These are phyloP conservation scores for Phytophthora uliginosa DNA, from an alignment of 352 stramenopile genomes.

Conservation along the genomic window DNA sequence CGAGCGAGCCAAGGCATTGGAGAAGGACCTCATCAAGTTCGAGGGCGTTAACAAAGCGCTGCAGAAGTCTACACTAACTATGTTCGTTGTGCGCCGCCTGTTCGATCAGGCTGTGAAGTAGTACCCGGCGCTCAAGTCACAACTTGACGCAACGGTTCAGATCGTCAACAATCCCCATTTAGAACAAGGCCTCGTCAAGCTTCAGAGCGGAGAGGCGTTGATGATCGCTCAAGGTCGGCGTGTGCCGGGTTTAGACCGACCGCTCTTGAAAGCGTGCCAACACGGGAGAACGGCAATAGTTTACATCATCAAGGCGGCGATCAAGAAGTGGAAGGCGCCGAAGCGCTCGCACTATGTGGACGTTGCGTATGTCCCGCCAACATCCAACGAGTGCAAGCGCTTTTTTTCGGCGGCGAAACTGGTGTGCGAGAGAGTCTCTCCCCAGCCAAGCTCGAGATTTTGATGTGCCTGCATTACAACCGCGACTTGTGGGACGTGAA, in stretches of 20 bases:
- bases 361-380: not conserved
- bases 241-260: no score
- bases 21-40: not conserved
- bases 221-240: no score
- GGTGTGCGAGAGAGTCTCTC: not conserved
- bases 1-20: not conserved
- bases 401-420: not conserved
- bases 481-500: not conserved
- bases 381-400: no score
- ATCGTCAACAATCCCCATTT: no score
- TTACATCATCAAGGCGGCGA: not conserved
- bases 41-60: not conserved
- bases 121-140: no score
- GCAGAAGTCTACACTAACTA: not conserved
- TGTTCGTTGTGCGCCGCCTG: not conserved
- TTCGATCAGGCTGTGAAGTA: constrained; percentile 8
- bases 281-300: no score
- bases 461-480: not conserved
- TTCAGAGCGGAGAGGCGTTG: no score
- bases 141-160: no score
- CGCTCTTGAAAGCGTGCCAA: no score
- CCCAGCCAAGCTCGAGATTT: not conserved
- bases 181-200: no score
- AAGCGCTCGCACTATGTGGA: not conserved
- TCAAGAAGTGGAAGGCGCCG: not conserved